phyloP scores from a whole-genome alignment of 2,329 filamentous ascomycete species.

The Penicillium sp. region DNA sequence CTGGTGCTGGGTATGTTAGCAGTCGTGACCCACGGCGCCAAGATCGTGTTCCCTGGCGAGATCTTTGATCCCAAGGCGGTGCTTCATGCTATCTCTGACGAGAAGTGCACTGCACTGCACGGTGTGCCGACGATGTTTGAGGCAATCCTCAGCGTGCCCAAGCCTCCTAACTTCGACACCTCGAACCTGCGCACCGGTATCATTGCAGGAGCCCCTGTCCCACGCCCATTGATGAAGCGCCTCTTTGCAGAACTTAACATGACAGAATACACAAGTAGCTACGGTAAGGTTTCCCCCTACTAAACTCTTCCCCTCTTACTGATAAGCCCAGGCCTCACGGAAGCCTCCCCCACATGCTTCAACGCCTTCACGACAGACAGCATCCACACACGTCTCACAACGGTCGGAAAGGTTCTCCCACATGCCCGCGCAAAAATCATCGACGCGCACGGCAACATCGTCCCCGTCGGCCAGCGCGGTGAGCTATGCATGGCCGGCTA shows the following conservation, averaged over 20 bases:
- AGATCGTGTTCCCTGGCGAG: conserved; percentile 74
- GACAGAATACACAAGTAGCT: conserved; percentile 70
- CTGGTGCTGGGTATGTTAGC: conserved; percentile 75
- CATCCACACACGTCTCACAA: conserved; percentile 65
- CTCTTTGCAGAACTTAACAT: conserved; percentile 72
- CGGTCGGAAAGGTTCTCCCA: conserved; percentile 75
- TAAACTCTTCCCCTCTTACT: neutral
- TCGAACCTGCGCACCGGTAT: conserved; percentile 70
- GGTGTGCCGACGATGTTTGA: conserved; percentile 87
- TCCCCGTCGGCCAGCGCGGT: conserved; percentile 68
- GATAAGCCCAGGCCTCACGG: conserved; percentile 61
- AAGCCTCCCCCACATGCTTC: conserved; percentile 78
- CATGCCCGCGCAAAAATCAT: conserved; percentile 78
- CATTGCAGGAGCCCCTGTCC: conserved; percentile 76
- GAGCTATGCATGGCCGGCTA: conserved; percentile 80
- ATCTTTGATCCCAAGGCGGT: conserved; percentile 70
- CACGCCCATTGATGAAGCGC: conserved; percentile 71
- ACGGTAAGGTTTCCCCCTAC: conserved; percentile 36
- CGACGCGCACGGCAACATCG: conserved; percentile 61
- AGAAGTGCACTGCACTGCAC: conserved; percentile 72
- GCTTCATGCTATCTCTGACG: conserved; percentile 65
- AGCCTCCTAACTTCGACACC: conserved; percentile 50
- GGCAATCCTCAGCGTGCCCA: conserved; percentile 55
- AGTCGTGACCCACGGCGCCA: conserved; percentile 71
- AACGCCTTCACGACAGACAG: conserved; percentile 75